Evolutionary conservation across 2,329 filamentous ascomycete genomes (phyloP).

Genomic region (Trichophaea hybrida): DNA sequence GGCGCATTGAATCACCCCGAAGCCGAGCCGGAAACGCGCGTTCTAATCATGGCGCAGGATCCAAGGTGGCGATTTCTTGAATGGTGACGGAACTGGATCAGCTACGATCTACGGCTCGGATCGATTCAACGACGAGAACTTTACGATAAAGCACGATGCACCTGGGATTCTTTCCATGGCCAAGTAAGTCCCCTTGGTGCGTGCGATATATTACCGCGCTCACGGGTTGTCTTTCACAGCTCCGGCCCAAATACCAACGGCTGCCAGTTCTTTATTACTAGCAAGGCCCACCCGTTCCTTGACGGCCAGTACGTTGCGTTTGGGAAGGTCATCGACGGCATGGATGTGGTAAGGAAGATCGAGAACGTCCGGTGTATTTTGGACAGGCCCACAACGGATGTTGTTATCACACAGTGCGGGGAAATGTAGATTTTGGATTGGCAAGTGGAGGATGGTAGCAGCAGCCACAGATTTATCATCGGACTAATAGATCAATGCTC

Average conservation of each 20-base stretch:
- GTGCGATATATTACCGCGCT: too few species aligned
- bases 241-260: constrained; percentile 86
- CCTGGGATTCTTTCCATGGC: constrained; percentile 86
- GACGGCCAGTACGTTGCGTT: constrained; percentile 94
- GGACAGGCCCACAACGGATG: constrained; percentile 73
- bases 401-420: constrained; percentile 73
- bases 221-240: constrained; percentile 42
- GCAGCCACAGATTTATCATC: too few species aligned
- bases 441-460: too few species aligned
- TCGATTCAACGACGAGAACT: constrained; percentile 85
- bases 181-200: constrained; percentile 13
- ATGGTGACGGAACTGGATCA: constrained; percentile 81
- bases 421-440: constrained; percentile 53
- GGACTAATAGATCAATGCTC: too few species aligned
- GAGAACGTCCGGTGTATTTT: constrained; percentile 76
- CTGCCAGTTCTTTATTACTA: constrained; percentile 95
- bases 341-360: constrained; percentile 85
- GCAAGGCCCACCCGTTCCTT: constrained; percentile 69
- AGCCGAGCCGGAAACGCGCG: constrained; percentile 32
- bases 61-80: constrained; percentile 89
- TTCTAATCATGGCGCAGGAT: constrained; percentile 57
- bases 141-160: constrained; percentile 60
- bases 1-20: constrained; percentile 51
- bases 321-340: constrained; percentile 73
- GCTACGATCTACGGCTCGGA: constrained; percentile 69